Evolutionary conservation across 2,329 filamentous ascomycete genomes (phyloP), one percentile per base, ranked within the genome.

Genomic region (Ophiostoma angusticollis): DNA sequence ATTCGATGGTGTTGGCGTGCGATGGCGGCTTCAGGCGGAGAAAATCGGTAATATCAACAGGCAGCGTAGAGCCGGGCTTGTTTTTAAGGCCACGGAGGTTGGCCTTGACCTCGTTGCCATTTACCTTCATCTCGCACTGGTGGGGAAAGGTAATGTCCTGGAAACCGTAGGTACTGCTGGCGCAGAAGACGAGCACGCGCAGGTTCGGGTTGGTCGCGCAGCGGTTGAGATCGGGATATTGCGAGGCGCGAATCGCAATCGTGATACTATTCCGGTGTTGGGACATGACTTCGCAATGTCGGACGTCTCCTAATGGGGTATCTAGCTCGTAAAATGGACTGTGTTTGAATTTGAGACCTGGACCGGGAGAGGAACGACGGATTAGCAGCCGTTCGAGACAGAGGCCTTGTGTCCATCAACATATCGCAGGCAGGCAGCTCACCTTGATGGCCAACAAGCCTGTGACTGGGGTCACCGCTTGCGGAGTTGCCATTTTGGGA

Each of bases 1-100:
- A 79, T 42, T 82, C 74, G 44, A 98, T 64, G 35, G 67, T 76
- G 54, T 96, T 96, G 39, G 64, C 63, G 53, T 89, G 93, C 31
- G 69, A 68, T 14, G 67, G 54, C 9, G 77, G 72, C 46, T 74
- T 78, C 22, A 84, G 72, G 14, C 80, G 75, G 32, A 96, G 65
- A 43, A 75, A 70, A 47, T 72, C 66, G 7, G 91, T 98, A 45
- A 98, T 81, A 59, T 98, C 91, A 33, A 84, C 86, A 7, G 91
- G 91, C 52, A 85, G 78, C 29, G 91, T 98, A 31, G 91, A 93
- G 17, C 91, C 91, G 6, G 89, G 84, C 58, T 91, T 93, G 58
- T 94, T 95, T 61, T 98, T 98, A 45, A 98, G 61, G 5, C 91
- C 91, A 49, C 91, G 82, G 49, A 93, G 70, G 56, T 96, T 98